These are phyloP conservation scores for Calendula officinalis DNA, from an alignment of 129 eudicot species.

Conservation along the genomic window DNA sequence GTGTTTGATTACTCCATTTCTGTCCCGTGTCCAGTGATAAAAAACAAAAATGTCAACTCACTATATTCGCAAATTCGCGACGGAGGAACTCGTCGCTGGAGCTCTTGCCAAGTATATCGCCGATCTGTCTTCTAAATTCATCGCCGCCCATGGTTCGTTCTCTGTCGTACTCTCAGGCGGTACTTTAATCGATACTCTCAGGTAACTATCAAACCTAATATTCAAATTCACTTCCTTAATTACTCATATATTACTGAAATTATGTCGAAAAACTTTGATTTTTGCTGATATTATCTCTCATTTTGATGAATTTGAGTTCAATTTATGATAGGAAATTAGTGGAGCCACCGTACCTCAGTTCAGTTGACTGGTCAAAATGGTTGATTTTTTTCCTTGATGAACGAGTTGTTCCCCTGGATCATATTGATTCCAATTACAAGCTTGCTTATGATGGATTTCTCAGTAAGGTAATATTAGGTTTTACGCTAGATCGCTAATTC, in stretches of 20 bases:
- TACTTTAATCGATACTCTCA: slow-evolving; percentile 64
- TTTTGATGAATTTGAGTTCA: background rate
- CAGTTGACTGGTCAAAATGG: slow-evolving; percentile 38
- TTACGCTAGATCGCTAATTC: background rate
- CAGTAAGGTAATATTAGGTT: slow-evolving; percentile 25
- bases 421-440: slow-evolving; percentile 34
- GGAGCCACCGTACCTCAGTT: slow-evolving; percentile 17
- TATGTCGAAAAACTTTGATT: background rate
- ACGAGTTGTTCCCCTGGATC: slow-evolving; percentile 34
- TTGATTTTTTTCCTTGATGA: slow-evolving; percentile 37
- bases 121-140: slow-evolving; percentile 49
- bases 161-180: slow-evolving; percentile 84
- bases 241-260: background rate
- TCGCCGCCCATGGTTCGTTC: slow-evolving; percentile 66
- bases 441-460: slow-evolving; percentile 41
- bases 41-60: slow-evolving; percentile 22
- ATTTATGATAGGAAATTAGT: slow-evolving; percentile 22
- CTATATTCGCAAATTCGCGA: slow-evolving; percentile 3
- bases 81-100: slow-evolving; percentile 60
- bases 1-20: background rate
- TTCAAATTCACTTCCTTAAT: slow-evolving; percentile 7
- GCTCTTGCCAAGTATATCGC: slow-evolving; percentile 65
- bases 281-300: slow-evolving; percentile 1
- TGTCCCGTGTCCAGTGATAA: slow-evolving; percentile 4
- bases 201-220: slow-evolving; percentile 31